Base-by-base conservation (phyloP, 2,329 filamentous ascomycete genomes). In the Raffaelea ambrosiae region DNA sequence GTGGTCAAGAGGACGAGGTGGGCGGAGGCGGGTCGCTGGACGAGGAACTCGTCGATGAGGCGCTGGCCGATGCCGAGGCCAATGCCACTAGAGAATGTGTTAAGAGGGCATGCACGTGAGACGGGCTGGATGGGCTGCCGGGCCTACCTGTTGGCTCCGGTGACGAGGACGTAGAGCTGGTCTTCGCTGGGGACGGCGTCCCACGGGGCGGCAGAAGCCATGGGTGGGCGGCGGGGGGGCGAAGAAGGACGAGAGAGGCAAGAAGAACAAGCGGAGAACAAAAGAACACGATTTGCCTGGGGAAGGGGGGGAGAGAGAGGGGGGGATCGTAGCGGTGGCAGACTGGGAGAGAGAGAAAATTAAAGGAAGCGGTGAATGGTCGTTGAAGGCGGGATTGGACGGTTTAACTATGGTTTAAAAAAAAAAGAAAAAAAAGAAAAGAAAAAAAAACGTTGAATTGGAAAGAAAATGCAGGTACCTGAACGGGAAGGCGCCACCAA, bases 11-110 rank as follows among this genome's bases (percentile, higher is more conserved):
- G 74, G 56, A 88, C 77, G 40, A 97, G 78, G 58, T 84, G 80
- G 49, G 86, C 76, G 49, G 86, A 71, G 43, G 79, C 71, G 26
- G 84, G 78, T 33, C 80, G 81, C 13, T 79, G 79, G 50, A 73
- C 69, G 51, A 95, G 79, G 70, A 95, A 96, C 59, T 95, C 87
- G 69, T 95, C 88, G 57, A 95, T 91, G 48, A 95, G 74, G 51
- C 88, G 86, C 60, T 86, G 81, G 62, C 86, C 86, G 56, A 87
- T 89, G 48, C 84, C 83, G 58, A 91, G 85, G 40, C 91, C 91
- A 40, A 96, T 81, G 51, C 91, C 91, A 62, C 91, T 96, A 64
- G 5, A 35, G 48, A 13, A 22, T 4, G 14, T 5, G 23, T 16
- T 38, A n/a, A n/a, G 35, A 10, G 8, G 35, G 35, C 14, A 38